Base-by-base conservation (phyloP, 805 yeast species). In the Saccharomyces eubayanus region DNA sequence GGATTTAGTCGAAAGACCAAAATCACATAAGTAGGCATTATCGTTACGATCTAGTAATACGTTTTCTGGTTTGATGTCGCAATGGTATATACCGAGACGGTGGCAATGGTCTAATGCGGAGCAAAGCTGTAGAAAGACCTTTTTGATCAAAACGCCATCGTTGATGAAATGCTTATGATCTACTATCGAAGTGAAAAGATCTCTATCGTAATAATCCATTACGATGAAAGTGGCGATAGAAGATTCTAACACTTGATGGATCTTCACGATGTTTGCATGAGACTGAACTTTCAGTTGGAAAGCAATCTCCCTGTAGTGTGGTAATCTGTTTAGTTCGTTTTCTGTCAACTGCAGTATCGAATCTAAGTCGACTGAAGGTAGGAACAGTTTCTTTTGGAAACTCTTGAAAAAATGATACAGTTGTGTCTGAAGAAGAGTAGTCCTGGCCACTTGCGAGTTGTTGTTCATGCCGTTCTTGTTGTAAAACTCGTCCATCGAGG, bases 1-100 rank as follows among this genome's bases (percentile, higher is more conserved):
- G 10, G 79, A 77, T 49, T 79, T 77, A 55, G 92, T 80, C 24
- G 97, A 90, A 24, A 92, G 75, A 4, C 98, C 98, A 70, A 94
- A 92, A 72, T 92, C 99, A 40, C 95, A 70, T 6, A 92, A 56
- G 84, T 75, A 58, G 77, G 79, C 53, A 85, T 73, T 53, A 72
- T 77, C 52, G 76, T 67, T 55, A 83, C 89, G 61, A 79, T 75
- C 64, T 70, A 90, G 82, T 63, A 94, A 74, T 53, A 94, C 80
- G 73, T 94, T 94, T 69, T 94, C 98, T 5, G 99, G 99, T 73
- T 94, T 94, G 59, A 91, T 81, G 71, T 91, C 98, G 66, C 97
- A 87, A 68, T 91, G 98, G 67, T 84, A 92, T 40, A 92, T 82
- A n/a, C 87, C 85, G 57, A 79, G 81, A 1, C 85, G 76, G 69